Conservation (phyloP, 2,329 filamentous ascomycete genomes). For the Eutypa lata region DNA sequence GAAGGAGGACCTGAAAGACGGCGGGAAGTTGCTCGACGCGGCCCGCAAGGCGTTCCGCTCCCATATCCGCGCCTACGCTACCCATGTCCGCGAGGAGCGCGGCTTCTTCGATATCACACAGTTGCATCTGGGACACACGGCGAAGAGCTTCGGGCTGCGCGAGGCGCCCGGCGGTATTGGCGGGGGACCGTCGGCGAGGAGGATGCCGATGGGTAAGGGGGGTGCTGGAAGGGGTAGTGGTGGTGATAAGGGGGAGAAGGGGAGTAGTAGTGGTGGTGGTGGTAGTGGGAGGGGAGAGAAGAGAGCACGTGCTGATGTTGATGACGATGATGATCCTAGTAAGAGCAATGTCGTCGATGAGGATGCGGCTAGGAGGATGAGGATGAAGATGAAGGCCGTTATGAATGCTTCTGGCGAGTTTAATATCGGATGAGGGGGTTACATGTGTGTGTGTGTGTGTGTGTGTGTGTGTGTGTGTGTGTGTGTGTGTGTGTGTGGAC, state of each 20-base stretch:
- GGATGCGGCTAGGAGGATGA: slow-evolving; percentile 61
- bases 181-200: slow-evolving; percentile 47
- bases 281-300: too few relatives aligned
- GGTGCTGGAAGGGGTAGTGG: not conserved
- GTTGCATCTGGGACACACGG: slow-evolving; percentile 86
- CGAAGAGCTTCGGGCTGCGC: slow-evolving; percentile 87
- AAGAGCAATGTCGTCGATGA: slow-evolving; percentile 37
- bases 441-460: too few relatives aligned
- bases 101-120: slow-evolving; percentile 87
- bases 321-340: slow-evolving; percentile 32
- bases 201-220: slow-evolving; percentile 17
- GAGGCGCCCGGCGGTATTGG: slow-evolving; percentile 85
- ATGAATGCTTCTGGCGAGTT: slow-evolving; percentile 62
- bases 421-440: slow-evolving; percentile 54
- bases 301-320: slow-evolving; percentile 27
- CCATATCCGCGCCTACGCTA: slow-evolving; percentile 91
- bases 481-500: too few relatives aligned
- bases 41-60: slow-evolving; percentile 85
- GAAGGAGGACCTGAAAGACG: slow-evolving; percentile 15
- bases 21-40: slow-evolving; percentile 67
- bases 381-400: slow-evolving; percentile 58
- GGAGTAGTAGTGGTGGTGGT: not conserved
- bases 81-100: slow-evolving; percentile 82
- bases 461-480: too few relatives aligned
- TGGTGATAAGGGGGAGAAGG: not conserved